phyloP scores from a whole-genome alignment of 306 rosid genomes.

The Quercus ilex region DNA sequence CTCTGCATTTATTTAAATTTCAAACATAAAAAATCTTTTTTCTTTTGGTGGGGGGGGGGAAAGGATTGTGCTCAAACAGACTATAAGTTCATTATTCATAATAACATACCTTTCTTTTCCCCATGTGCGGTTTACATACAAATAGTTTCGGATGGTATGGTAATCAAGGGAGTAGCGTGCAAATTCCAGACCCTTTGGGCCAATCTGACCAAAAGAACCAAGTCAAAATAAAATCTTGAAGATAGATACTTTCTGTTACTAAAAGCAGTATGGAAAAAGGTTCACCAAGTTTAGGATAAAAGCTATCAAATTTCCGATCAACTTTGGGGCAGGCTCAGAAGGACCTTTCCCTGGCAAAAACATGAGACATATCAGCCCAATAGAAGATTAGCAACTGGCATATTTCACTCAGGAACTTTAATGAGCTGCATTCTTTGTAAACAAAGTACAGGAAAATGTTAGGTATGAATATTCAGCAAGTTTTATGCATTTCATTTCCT shows the following conservation, averaged over 20 bases:
- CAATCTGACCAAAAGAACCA: slow-evolving; percentile 49
- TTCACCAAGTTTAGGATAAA: slow-evolving; percentile 86
- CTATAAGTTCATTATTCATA: background rate
- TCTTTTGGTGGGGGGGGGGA: too few relatives aligned
- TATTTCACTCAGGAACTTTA: background rate
- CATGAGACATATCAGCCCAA: slow-evolving; percentile 2
- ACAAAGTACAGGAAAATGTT: background rate
- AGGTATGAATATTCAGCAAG: background rate
- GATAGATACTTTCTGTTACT: background rate
- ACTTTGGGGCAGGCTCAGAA: slow-evolving; percentile 82
- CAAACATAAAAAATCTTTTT: slow-evolving; percentile 1
- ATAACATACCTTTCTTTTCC: slow-evolving; percentile 79
- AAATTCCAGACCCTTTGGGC: slow-evolving; percentile 92
- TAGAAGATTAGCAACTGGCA: background rate
- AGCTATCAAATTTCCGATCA: slow-evolving; percentile 79
- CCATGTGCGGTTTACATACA: slow-evolving; percentile 71
- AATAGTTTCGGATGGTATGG: slow-evolving; percentile 89
- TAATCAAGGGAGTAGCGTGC: slow-evolving; percentile 96
- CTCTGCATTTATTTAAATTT: slow-evolving; percentile 54
- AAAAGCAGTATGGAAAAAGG: background rate
- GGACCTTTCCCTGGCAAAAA: slow-evolving; percentile 75
- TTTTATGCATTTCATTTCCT: background rate
- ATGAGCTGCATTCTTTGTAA: background rate
- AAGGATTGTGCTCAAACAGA: background rate
- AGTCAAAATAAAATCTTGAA: slow-evolving; percentile 8